phyloP scores from a whole-genome alignment of 352 stramenopile genomes.

The Lagenidium giganteum region DNA sequence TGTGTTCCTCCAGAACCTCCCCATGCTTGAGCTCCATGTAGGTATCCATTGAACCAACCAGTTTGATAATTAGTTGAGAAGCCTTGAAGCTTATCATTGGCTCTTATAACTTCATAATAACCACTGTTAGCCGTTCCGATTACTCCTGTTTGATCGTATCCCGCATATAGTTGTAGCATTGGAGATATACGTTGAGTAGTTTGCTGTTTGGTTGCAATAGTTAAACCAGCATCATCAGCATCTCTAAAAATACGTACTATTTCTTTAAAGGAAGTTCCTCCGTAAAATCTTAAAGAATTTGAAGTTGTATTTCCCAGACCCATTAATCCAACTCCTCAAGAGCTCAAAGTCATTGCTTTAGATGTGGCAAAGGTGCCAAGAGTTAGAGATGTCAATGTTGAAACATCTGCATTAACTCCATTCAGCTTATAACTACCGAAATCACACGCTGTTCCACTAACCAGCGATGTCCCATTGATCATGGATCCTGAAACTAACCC shows the following conservation, averaged over 20 bases:
- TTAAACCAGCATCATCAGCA: constrained; percentile 7
- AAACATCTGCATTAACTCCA: too few species aligned
- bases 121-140: not conserved
- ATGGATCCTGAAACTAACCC: too few species aligned
- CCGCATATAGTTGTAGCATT: constrained; percentile 5
- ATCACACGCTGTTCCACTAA: too few species aligned
- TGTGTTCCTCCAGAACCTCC: not conserved
- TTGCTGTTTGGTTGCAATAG: constrained; percentile 7
- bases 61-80: constrained; percentile 6
- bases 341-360: constrained; percentile 11
- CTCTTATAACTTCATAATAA: constrained; percentile 2
- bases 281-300: constrained; percentile 10
- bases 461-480: too few species aligned
- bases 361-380: too few species aligned
- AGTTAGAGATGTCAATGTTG: too few species aligned
- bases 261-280: constrained; percentile 6
- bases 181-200: constrained; percentile 1
- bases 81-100: constrained; percentile 1
- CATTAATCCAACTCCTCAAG: constrained; percentile 10
- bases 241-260: constrained; percentile 10
- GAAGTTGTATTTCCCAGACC: constrained; percentile 5
- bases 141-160: constrained; percentile 8
- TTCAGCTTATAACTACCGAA: too few species aligned
- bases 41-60: constrained; percentile 6
- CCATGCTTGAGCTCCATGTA: constrained; percentile 4